These are phyloP conservation scores for Solanum pimpinellifolium DNA, from an alignment of 257 asterid genomes.

Conservation along the genomic window DNA sequence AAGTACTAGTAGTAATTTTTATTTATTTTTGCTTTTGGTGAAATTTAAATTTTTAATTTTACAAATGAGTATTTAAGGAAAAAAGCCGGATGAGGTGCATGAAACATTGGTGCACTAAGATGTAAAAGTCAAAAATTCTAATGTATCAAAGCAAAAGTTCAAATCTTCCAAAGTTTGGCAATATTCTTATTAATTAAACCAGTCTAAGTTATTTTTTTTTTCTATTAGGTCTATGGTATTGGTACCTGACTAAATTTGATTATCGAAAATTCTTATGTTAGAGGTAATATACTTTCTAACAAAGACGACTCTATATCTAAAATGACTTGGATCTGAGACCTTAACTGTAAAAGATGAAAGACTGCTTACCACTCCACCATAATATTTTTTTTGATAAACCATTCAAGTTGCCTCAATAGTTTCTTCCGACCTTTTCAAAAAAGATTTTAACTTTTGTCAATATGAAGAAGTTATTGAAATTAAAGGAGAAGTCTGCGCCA, in stretches of 20 bases:
- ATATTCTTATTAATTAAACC: not conserved
- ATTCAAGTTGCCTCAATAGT: not conserved
- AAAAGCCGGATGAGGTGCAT: constrained; percentile 2
- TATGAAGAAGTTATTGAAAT: not conserved
- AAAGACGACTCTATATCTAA: no score
- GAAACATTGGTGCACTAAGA: constrained; percentile 17
- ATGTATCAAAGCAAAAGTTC: not conserved
- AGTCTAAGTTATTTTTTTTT: not conserved
- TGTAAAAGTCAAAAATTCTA: not conserved
- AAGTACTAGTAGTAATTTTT: not conserved
- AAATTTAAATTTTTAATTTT: not conserved
- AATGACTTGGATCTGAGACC: no score
- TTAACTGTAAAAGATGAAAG: not conserved
- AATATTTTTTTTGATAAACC: not conserved
- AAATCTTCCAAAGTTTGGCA: not conserved
- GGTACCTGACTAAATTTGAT: not conserved
- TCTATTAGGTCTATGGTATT: not conserved
- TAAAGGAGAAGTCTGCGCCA: not conserved
- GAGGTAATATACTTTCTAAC: not conserved
- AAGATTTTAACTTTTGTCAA: not conserved
- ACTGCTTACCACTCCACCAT: no score
- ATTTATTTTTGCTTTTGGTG: not conserved
- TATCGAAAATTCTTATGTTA: not conserved
- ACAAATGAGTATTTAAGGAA: not conserved
- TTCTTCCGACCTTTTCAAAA: constrained; percentile 23